phyloP scores from a whole-genome alignment of 208 protist species.

The Lotmaria passim region DNA sequence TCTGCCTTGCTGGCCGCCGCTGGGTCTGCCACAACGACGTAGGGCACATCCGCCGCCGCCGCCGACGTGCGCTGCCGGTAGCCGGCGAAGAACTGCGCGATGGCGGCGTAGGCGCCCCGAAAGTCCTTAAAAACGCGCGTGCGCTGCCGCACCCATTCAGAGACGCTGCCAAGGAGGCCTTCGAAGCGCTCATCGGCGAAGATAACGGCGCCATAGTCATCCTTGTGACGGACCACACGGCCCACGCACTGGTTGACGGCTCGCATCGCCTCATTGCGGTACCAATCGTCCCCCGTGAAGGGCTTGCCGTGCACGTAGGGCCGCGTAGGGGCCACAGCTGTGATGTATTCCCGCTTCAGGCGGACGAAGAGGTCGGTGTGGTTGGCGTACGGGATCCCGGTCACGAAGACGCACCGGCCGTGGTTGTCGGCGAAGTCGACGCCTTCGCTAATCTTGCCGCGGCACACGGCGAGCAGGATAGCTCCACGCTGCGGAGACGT shows the following conservation, averaged over 20 bases:
- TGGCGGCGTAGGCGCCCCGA: conserved; percentile 58
- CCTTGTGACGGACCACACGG: conserved; percentile 96
- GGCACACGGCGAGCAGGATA: conserved; percentile 95
- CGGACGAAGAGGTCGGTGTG: conserved; percentile 90
- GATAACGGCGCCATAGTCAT: conserved; percentile 96
- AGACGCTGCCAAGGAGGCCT: conserved; percentile 39
- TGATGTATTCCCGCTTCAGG: conserved; percentile 84
- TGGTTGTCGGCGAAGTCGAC: conserved; percentile 97
- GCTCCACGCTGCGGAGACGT: conserved; percentile 66
- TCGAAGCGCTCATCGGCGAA: conserved; percentile 95
- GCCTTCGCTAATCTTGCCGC: conserved; percentile 98
- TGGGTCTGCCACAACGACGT: conserved; percentile 9
- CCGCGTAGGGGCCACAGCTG: conserved; percentile 54
- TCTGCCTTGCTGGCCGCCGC: background rate
- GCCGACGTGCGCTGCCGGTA: conserved; percentile 16
- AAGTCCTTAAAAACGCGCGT: conserved; percentile 63
- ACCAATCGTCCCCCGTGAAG: conserved; percentile 95
- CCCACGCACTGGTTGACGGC: conserved; percentile 98
- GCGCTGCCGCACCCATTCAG: conserved; percentile 68
- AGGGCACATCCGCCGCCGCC: conserved; percentile 32
- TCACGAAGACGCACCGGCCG: conserved; percentile 95
- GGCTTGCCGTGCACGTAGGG: conserved; percentile 70
- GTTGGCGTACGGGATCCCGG: conserved; percentile 94
- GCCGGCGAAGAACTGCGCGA: conserved; percentile 71
- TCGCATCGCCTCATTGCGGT: conserved; percentile 93